Evolutionary conservation across 2,329 filamentous ascomycete genomes (phyloP), one percentile per base, ranked within the genome.

Genomic region (Diaporthe sp.): DNA sequence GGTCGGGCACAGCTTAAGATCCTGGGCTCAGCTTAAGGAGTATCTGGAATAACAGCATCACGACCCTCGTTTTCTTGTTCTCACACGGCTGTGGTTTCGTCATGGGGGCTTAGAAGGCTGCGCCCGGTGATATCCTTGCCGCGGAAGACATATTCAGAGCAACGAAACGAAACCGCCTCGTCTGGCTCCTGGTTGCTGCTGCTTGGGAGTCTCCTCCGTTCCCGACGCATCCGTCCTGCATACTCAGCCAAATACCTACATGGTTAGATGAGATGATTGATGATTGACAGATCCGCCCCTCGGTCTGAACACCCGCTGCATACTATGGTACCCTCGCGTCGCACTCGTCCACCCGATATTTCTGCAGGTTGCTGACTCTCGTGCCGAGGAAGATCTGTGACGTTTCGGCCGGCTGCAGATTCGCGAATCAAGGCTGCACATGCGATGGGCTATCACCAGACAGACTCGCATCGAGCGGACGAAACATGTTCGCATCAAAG

Each of bases 191-290:
- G 20, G 31, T 53, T 42, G 49, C 51, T 37, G 39, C 71, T 55
- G 47, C 71, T 13, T 73, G 58, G 58, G 61, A 73, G 31, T 49
- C 44, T 39, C 25, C 34, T 51, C 57, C 57, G 42, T 47, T 65
- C 37, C 71, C 71, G 71, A 47, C 44, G n/a, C 31, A n/a, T 42
- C 42, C 58, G 58, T 47, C 58, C 47, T 55, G 71, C 71, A 73
- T 44, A 8, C 49, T 28, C 34, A 42, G 9, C n/a, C 49, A 70
- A 15, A 28, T 42, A 42, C 49, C 2, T 55, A 65, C 61, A 34
- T 57, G 25, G 58, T 34, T 53, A 65, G 71, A 73, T 57, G 71
- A 73, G 58, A 73, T 73, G 71, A 65, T 65, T 47, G 71, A 73
- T 55, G 58, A 65, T 73, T 61, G 71, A 53, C 49, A 31, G 71